Evolutionary conservation across 176 grass and related monocot genomes (phyloP).

Genomic region (Avena insularis): DNA sequence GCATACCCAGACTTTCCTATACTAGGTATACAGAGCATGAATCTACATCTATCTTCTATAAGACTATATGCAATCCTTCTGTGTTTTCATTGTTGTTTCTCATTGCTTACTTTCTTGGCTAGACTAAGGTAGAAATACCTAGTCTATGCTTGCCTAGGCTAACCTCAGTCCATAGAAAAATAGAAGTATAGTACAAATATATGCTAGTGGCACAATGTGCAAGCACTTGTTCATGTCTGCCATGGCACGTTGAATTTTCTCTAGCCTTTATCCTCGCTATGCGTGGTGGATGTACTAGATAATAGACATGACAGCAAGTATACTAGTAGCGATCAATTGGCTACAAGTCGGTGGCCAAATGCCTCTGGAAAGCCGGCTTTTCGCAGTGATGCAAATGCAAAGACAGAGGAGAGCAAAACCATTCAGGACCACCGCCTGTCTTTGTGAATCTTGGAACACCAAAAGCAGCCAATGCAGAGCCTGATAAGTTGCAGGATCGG

Average conservation of each 20-base stretch:
- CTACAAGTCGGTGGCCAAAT: conserved; percentile 6
- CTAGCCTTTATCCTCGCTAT: neutral
- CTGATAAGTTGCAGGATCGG: conserved; percentile 42
- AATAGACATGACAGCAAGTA: conserved; percentile 24
- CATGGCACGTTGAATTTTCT: conserved; percentile 35
- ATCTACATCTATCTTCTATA: too few relatives aligned
- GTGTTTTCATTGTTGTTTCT: too few relatives aligned
- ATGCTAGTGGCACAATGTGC: conserved; percentile 26
- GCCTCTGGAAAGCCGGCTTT: conserved; percentile 30
- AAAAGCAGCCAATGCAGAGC: conserved; percentile 59
- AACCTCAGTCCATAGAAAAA: conserved; percentile 25
- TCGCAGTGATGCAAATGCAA: conserved; percentile 45
- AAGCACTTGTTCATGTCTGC: conserved; percentile 56
- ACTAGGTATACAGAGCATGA: too few relatives aligned
- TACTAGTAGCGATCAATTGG: neutral
- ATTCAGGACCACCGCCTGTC: conserved; percentile 50
- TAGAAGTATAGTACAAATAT: neutral
- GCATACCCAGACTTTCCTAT: too few relatives aligned
- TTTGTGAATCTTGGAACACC: conserved; percentile 65
- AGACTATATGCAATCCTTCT: too few relatives aligned
- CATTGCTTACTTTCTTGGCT: too few relatives aligned
- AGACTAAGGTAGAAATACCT: neutral
- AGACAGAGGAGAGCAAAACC: conserved; percentile 37
- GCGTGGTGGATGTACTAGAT: conserved; percentile 29
- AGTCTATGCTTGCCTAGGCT: conserved; percentile 17